phyloP scores from a whole-genome alignment of 2,329 filamentous ascomycete genomes.

The Setomelanomma holmii region DNA sequence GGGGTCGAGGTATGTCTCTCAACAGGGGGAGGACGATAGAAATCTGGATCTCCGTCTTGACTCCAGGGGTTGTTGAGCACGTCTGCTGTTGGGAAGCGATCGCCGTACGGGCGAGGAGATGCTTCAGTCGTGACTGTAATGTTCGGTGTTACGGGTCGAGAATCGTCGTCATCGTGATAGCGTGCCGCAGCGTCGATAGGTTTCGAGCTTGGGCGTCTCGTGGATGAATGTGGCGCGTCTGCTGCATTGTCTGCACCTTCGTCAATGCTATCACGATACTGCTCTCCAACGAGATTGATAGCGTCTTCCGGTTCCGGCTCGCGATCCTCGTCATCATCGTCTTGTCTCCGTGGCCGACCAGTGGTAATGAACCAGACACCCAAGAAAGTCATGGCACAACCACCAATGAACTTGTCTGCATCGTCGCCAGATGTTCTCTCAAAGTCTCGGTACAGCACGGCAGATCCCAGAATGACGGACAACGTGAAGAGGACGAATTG shows the following conservation, averaged over 20 bases:
- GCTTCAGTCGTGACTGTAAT: slow-evolving; percentile 29
- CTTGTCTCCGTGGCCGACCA: slow-evolving; percentile 60
- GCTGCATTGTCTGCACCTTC: slow-evolving; percentile 9
- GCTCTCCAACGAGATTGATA: slow-evolving; percentile 52
- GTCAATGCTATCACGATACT: slow-evolving; percentile 39
- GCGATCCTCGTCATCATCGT: slow-evolving; percentile 62
- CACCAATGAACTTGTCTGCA: slow-evolving; percentile 84
- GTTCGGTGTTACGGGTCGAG: slow-evolving; percentile 33
- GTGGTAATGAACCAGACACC: slow-evolving; percentile 98
- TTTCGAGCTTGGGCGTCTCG: slow-evolving; percentile 30
- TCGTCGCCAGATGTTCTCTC: slow-evolving; percentile 78
- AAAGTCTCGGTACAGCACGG: slow-evolving; percentile 92
- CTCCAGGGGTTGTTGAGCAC: slow-evolving; percentile 40
- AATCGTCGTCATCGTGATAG: slow-evolving; percentile 17
- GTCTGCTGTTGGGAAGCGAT: slow-evolving; percentile 14
- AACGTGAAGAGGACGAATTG: slow-evolving; percentile 98
- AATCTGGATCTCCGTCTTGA: slow-evolving; percentile 6
- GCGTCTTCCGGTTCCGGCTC: slow-evolving; percentile 51
- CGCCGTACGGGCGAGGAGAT: slow-evolving; percentile 8
- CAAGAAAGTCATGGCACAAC: slow-evolving; percentile 90
- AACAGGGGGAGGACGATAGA: slow-evolving; percentile 16
- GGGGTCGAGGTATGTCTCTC: slow-evolving; percentile 38
- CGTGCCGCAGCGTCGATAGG: slow-evolving; percentile 23
- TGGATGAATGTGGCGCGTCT: slow-evolving; percentile 33
- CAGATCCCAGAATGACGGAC: slow-evolving; percentile 92